Evolutionary conservation across 1,139 yeast species (phyloP).

Genomic region (Candida pseudoviswanathii): DNA sequence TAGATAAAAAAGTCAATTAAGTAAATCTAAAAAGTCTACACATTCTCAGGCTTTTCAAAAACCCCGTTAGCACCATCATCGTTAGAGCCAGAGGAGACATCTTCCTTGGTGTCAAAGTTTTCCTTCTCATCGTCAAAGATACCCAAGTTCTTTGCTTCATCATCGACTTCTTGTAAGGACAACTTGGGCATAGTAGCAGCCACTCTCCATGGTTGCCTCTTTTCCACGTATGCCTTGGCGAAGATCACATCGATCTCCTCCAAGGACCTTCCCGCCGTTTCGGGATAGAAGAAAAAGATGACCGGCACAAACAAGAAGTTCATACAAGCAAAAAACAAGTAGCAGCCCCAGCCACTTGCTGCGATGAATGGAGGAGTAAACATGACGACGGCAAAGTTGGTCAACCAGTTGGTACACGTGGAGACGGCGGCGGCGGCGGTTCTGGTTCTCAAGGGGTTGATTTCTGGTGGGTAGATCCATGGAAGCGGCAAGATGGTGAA

Average conservation of each 20-base stretch:
- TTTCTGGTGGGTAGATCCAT: slow-evolving; percentile 65
- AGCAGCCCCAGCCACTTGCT: slow-evolving; percentile 43
- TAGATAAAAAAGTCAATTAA: too few relatives aligned
- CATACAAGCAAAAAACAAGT: slow-evolving; percentile 45
- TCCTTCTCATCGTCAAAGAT: slow-evolving; percentile 46
- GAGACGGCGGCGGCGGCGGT: slow-evolving; percentile 56
- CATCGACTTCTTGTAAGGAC: slow-evolving; percentile 46
- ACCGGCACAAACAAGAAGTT: slow-evolving; percentile 43
- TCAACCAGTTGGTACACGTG: slow-evolving; percentile 51
- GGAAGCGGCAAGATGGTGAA: slow-evolving; percentile 60
- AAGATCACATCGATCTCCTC: slow-evolving; percentile 50
- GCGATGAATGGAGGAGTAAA: slow-evolving; percentile 48
- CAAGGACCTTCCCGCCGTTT: slow-evolving; percentile 50
- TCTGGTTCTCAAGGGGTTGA: slow-evolving; percentile 63
- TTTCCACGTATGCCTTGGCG: slow-evolving; percentile 49
- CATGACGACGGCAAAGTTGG: slow-evolving; percentile 51
- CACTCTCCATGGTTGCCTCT: slow-evolving; percentile 50
- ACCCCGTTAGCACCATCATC: slow-evolving; percentile 12
- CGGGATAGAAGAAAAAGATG: slow-evolving; percentile 50
- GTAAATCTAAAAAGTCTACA: neutral
- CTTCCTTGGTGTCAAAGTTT: slow-evolving; percentile 33
- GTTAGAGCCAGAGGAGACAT: slow-evolving; percentile 20
- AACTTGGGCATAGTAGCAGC: slow-evolving; percentile 55
- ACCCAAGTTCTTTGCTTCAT: slow-evolving; percentile 50
- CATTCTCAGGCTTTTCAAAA: slow-evolving; percentile 13